Percentiles rank a stretch among this genome's conserved stretches.
Conservation (phyloP, 2,329 filamentous ascomycete genomes). For the Aspergillus unguis region DNA sequence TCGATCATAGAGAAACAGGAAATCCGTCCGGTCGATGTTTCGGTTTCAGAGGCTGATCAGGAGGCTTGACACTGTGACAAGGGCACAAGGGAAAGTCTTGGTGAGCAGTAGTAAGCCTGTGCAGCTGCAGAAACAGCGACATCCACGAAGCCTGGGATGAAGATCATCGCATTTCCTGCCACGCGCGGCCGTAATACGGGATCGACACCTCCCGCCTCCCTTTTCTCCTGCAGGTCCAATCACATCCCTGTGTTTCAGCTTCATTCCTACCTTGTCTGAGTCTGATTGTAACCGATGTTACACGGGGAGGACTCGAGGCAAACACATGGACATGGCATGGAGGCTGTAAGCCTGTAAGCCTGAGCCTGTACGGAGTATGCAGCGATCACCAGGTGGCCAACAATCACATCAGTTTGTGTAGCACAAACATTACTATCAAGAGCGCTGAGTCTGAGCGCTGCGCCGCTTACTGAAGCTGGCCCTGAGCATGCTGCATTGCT, state of each 20-base stretch:
- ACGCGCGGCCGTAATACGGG: constrained; percentile 12
- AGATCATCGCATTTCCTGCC: constrained; percentile 12
- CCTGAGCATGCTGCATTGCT: background rate
- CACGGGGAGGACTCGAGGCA: constrained; percentile 10
- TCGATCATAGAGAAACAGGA: constrained; percentile 3
- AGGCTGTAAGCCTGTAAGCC: background rate
- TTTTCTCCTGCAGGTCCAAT: constrained; percentile 6
- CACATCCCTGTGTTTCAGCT: constrained; percentile 5
- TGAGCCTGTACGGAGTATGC: background rate
- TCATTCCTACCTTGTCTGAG: background rate
- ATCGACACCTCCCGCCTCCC: constrained; percentile 13
- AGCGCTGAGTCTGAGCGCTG: background rate
- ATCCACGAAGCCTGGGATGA: constrained; percentile 5
- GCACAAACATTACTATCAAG: background rate
- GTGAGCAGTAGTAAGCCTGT: background rate
- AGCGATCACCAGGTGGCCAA: constrained; percentile 7
- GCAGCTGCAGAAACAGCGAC: background rate
- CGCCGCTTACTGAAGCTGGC: background rate
- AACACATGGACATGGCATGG: constrained; percentile 12
- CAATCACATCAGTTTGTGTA: background rate
- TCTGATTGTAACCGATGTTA: constrained; percentile 5
- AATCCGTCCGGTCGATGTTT: background rate
- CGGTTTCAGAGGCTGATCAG: constrained; percentile 13
- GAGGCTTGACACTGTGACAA: background rate
- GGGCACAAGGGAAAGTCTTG: background rate